These are phyloP conservation scores for Hyaloperonospora brassicae DNA, from an alignment of 352 stramenopile genomes.

Conservation along the genomic window DNA sequence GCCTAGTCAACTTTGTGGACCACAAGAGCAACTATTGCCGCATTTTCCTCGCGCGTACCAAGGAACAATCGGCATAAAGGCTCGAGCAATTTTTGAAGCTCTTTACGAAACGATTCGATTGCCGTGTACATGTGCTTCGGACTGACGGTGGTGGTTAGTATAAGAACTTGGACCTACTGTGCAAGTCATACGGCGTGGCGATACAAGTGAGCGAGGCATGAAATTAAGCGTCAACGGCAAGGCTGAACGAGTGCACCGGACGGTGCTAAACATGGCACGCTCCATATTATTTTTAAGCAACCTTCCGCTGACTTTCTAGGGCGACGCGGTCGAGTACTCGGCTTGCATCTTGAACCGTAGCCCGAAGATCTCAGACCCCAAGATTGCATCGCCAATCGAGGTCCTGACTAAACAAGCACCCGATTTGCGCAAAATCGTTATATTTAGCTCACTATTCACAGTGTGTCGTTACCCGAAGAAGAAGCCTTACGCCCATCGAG, in stretches of 20 bases:
- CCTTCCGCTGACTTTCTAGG: neutral
- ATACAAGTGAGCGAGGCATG: neutral
- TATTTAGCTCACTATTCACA: neutral
- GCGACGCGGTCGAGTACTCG: slow-evolving; percentile 1
- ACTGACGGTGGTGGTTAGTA: neutral
- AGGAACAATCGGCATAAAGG: neutral
- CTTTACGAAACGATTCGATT: neutral
- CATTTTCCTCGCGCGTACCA: neutral
- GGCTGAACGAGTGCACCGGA: slow-evolving; percentile 1
- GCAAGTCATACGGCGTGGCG: neutral
- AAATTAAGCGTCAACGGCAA: neutral
- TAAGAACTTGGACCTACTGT: slow-evolving; percentile 1
- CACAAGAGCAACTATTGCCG: slow-evolving; percentile 1
- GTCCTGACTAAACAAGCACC: neutral
- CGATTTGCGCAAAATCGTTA: neutral
- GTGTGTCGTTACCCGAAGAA: neutral
- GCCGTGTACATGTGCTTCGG: neutral
- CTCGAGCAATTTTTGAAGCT: neutral
- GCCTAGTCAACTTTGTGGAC: slow-evolving; percentile 1
- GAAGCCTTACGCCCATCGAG: neutral
- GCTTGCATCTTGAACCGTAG: neutral
- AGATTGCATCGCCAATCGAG: neutral
- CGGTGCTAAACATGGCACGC: neutral
- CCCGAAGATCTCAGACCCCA: neutral
- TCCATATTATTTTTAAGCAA: neutral